Percentiles rank a stretch among this genome's conserved stretches.
Conservation (phyloP, 495 filamentous ascomycete genomes). For the Amphirosellinia nigrospora region DNA sequence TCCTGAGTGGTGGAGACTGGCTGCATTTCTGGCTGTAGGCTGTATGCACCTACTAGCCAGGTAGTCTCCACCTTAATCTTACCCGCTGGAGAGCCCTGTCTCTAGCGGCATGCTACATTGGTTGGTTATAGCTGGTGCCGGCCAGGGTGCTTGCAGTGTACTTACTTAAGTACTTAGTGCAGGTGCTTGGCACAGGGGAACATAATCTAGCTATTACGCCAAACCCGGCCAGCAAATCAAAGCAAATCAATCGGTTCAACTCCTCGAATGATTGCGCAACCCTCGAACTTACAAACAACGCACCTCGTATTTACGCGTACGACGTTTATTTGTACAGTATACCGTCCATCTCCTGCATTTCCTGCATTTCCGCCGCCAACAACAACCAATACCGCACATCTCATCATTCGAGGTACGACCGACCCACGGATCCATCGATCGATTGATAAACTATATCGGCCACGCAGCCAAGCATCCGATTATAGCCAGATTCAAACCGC, state of each 20-base stretch:
- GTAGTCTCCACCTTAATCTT: background rate
- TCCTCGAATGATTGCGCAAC: conserved; percentile 19
- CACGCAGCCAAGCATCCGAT: conserved; percentile 8
- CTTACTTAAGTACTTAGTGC: background rate
- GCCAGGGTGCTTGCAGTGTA: background rate
- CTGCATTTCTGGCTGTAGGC: background rate
- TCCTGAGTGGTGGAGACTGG: background rate
- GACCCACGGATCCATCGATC: background rate
- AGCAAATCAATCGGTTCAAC: background rate
- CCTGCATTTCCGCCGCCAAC: too few relatives aligned
- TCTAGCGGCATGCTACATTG: conserved; percentile 7
- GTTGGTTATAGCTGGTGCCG: conserved; percentile 3
- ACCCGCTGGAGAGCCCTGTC: conserved; percentile 1
- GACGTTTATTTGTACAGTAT: background rate
- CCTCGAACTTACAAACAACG: conserved; percentile 3
- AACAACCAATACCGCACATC: background rate
- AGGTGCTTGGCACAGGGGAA: conserved; percentile 10
- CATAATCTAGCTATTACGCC: conserved; percentile 3
- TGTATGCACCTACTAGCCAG: background rate
- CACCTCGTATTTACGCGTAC: conserved; percentile 2
- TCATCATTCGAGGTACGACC: background rate
- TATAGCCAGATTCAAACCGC: conserved; percentile 17
- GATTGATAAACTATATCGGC: background rate
- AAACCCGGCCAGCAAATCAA: conserved; percentile 1
- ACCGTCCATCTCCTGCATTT: background rate